phyloP scores from a whole-genome alignment of 176 grass and related monocot genomes.

The Avena eriantha region DNA sequence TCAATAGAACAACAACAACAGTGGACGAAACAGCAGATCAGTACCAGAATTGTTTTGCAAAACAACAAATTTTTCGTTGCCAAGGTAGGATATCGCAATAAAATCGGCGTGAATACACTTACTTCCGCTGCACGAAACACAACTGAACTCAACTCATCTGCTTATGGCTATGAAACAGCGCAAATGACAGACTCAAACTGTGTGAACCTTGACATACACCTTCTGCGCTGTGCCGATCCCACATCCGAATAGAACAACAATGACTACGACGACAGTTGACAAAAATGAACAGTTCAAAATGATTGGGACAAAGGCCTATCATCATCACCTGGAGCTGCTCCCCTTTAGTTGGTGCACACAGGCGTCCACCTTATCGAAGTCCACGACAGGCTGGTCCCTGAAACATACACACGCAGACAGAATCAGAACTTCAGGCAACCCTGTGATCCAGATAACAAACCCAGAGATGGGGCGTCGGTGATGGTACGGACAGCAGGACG shows the following conservation, averaged over 20 bases:
- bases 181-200: background rate
- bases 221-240: background rate
- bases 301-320: background rate
- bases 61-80: background rate
- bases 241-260: background rate
- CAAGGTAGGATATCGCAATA: background rate
- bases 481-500: constrained; percentile 49
- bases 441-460: background rate
- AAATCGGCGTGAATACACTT: background rate
- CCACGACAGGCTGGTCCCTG: constrained; percentile 68
- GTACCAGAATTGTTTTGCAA: background rate
- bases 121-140: background rate
- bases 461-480: background rate
- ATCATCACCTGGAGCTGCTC: constrained; percentile 89
- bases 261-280: no score
- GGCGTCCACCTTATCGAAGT: constrained; percentile 75
- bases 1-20: background rate
- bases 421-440: background rate
- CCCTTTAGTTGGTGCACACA: constrained; percentile 88
- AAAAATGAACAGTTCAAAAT: background rate
- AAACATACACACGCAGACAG: background rate
- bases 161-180: background rate
- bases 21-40: background rate
- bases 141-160: background rate
- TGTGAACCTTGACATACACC: background rate